Evolutionary conservation across 306 rosid genomes (phyloP).

Genomic region (Inga laurina): DNA sequence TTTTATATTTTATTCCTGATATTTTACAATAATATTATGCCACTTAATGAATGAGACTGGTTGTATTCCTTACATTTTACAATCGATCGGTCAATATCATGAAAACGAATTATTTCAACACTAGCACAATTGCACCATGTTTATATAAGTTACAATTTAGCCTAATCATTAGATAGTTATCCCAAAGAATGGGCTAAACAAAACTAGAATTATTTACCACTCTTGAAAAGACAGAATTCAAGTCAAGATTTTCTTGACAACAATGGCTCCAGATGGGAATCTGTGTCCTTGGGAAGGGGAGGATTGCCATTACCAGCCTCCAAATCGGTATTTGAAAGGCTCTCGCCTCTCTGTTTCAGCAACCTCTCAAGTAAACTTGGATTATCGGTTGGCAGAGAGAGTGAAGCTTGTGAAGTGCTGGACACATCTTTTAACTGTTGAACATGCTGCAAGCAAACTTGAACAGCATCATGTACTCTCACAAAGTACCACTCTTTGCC

Average conservation of each 20-base stretch:
- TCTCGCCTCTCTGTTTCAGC: constrained; percentile 53
- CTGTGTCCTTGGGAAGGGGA: constrained; percentile 35
- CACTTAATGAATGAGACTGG: background rate
- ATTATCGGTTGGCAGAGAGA: constrained; percentile 38
- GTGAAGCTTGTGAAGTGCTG: constrained; percentile 33
- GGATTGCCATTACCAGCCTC: constrained; percentile 63
- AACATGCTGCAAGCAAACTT: constrained; percentile 92
- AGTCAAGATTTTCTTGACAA: constrained; percentile 56
- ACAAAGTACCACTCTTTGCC: constrained; percentile 98
- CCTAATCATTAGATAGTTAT: constrained; percentile 22
- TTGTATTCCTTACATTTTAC: background rate
- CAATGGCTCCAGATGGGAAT: constrained; percentile 75
- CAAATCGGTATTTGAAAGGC: constrained; percentile 44
- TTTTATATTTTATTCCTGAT: background rate
- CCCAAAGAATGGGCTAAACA: constrained; percentile 32
- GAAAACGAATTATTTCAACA: background rate
- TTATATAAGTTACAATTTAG: background rate
- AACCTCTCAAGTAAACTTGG: constrained; percentile 49
- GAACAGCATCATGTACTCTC: constrained; percentile 98
- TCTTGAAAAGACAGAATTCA: constrained; percentile 30
- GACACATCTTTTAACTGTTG: constrained; percentile 50
- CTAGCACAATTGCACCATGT: background rate
- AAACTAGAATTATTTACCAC: constrained; percentile 24
- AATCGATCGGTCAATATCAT: constrained; percentile 25
- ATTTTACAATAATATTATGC: constrained; percentile 11